Percentiles rank a stretch among this genome's conserved stretches.
phyloP scores from a whole-genome alignment of 106 monocot species.

The Apostasia shenzhenica region DNA sequence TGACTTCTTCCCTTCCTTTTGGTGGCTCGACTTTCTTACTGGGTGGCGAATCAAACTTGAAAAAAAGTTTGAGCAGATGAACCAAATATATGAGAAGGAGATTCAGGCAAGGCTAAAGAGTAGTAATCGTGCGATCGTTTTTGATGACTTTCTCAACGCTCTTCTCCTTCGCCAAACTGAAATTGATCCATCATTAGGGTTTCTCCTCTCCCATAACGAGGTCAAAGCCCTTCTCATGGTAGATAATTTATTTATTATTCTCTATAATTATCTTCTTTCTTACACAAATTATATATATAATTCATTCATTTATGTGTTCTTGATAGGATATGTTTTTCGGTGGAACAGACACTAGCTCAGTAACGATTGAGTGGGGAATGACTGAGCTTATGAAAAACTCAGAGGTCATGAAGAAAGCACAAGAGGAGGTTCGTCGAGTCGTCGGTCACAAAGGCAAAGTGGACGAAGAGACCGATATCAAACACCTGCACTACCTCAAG shows the following conservation, averaged over 20 bases:
- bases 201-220: neutral
- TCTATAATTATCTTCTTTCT: neutral
- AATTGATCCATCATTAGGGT: neutral
- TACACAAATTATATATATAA: neutral
- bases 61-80: too few relatives aligned
- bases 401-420: slow-evolving; percentile 2
- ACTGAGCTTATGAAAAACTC: slow-evolving; percentile 17
- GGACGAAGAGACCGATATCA: slow-evolving; percentile 10
- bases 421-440: slow-evolving; percentile 8
- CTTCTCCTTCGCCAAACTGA: neutral
- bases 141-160: neutral
- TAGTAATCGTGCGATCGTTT: neutral
- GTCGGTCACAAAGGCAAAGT: slow-evolving; percentile 6
- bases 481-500: slow-evolving; percentile 6
- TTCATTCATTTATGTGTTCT: neutral
- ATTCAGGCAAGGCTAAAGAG: neutral
- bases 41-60: neutral
- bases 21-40: neutral
- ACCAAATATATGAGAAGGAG: neutral
- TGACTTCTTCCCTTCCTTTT: neutral
- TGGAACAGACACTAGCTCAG: slow-evolving; percentile 7
- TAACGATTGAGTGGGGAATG: slow-evolving; percentile 12
- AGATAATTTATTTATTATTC: neutral
- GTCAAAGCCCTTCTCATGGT: slow-evolving; percentile 3
- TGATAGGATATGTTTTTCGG: slow-evolving; percentile 8